Base-by-base conservation (phyloP, 345 rosid species). In the Sonneratia caseolaris region DNA sequence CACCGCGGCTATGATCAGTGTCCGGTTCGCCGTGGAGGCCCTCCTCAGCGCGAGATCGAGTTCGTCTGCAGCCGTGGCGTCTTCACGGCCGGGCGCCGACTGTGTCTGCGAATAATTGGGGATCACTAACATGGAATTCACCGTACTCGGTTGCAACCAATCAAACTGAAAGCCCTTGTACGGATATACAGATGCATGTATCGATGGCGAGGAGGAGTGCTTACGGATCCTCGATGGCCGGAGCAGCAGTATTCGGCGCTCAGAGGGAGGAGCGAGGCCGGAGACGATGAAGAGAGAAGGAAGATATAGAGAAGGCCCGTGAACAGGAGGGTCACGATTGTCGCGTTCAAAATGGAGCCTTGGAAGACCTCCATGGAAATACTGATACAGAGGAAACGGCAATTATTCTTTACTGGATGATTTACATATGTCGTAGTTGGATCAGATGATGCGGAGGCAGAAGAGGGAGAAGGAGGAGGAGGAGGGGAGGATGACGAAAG, bases 1-100 rank as follows among this genome's bases (percentile, higher is more conserved):
- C 65, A 88, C 87, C 15, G 88, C 76, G 0, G 92, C 81, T 19
- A 93, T 83, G 68, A 93, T 88, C 70, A 91, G 72, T 0, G 90
- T 86, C 59, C 75, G 87, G 82, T 89, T 85, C 19, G 79, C 79
- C 81, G 72, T 90, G 2, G 92, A 66, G 5, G 93, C 89, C 45
- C 51, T 77, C 2, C 71, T 77, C 67, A 93, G 49, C 1, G 79
- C 87, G 43, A 55, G n/a, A 22, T 79, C 88, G 0, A 93, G 86
- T 68, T 84, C 82, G 40, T 92, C 91, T 11, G 74, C 69, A 7
- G 14, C 47, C 57, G 70, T 10, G 43, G 69, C 70, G 4, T 27
- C 32, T 27, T 27, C 32, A 27, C 32, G 32, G 7, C 45, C 45
- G 14, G 14, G 16, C 0, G 37, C 15, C 4, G 5, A 27, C 32